These are phyloP conservation scores for Naegleria lovaniensis DNA, from an alignment of 208 protist genomes.

Conservation along the genomic window DNA sequence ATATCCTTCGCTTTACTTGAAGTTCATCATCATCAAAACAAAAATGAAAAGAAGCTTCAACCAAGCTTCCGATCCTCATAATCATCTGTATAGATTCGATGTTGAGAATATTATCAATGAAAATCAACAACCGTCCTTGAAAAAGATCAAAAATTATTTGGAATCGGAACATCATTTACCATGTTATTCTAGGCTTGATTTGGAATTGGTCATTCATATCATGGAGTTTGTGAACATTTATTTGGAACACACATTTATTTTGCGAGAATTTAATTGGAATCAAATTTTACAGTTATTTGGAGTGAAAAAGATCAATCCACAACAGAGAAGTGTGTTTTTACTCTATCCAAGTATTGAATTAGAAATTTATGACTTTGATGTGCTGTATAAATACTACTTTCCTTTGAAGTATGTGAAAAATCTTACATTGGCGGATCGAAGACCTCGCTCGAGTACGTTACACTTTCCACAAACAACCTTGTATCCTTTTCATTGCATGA, in stretches of 20 bases:
- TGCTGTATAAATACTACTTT: background rate
- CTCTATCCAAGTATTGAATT: background rate
- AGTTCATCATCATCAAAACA: too few species aligned
- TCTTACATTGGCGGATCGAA: background rate
- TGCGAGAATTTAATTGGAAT: background rate
- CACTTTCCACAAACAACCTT: background rate
- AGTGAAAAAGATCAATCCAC: background rate
- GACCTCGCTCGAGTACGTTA: background rate
- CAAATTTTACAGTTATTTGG: background rate
- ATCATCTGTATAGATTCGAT: too few species aligned
- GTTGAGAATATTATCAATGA: too few species aligned
- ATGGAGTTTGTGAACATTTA: background rate
- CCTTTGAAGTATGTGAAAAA: background rate
- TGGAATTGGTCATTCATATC: background rate
- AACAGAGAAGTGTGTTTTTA: background rate
- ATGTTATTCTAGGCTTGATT: too few species aligned
- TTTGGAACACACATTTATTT: background rate
- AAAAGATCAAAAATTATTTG: too few species aligned
- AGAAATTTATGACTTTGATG: background rate
- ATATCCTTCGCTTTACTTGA: too few species aligned
- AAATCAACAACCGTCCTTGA: too few species aligned
- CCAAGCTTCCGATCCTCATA: too few species aligned
- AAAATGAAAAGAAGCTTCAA: too few species aligned
- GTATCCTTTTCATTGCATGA: background rate
- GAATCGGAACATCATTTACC: too few species aligned